A percentile compares a stretch with the other conserved stretches of the same genome.
These are phyloP conservation scores for Umbelopsis ramanniana DNA, from an alignment of 192 early-diverging fungal genomes.

Conservation along the genomic window DNA sequence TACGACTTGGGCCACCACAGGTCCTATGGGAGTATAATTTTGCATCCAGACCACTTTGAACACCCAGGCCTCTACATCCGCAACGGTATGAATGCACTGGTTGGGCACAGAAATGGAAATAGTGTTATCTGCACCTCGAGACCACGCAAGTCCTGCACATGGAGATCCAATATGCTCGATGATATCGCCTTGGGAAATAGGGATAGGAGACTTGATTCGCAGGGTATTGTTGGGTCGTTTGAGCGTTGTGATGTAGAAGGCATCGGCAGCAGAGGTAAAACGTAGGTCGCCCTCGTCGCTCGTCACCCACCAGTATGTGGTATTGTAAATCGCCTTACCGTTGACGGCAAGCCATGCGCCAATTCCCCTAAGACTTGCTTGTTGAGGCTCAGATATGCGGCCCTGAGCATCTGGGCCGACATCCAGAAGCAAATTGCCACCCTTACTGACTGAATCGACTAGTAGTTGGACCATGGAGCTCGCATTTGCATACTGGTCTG, in stretches of 20 bases:
- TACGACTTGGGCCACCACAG: too few relatives aligned
- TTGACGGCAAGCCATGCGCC: constrained; percentile 25
- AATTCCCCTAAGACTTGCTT: constrained; percentile 7
- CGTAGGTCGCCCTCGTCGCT: constrained; percentile 1
- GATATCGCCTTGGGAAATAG: neutral
- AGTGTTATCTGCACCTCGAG: neutral
- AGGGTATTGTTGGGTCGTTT: neutral
- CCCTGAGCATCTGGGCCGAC: constrained; percentile 30
- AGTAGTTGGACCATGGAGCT: constrained; percentile 24
- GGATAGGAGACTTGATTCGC: neutral
- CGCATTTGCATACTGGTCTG: constrained; percentile 29
- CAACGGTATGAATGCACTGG: neutral
- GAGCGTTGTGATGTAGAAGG: constrained; percentile 4
- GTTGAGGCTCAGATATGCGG: neutral
- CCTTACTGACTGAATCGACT: constrained; percentile 21
- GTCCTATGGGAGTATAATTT: neutral
- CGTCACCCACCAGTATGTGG: constrained; percentile 19
- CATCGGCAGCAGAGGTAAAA: neutral
- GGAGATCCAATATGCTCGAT: neutral
- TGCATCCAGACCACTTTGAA: neutral
- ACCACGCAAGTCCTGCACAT: neutral
- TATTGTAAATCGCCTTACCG: neutral
- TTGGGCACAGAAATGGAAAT: neutral
- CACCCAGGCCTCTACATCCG: neutral
- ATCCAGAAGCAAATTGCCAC: constrained; percentile 33